A percentile compares a stretch with the other conserved stretches of the same genome.
Conservation (phyloP, 179 eudicot species). For the Dionaea muscipula region DNA sequence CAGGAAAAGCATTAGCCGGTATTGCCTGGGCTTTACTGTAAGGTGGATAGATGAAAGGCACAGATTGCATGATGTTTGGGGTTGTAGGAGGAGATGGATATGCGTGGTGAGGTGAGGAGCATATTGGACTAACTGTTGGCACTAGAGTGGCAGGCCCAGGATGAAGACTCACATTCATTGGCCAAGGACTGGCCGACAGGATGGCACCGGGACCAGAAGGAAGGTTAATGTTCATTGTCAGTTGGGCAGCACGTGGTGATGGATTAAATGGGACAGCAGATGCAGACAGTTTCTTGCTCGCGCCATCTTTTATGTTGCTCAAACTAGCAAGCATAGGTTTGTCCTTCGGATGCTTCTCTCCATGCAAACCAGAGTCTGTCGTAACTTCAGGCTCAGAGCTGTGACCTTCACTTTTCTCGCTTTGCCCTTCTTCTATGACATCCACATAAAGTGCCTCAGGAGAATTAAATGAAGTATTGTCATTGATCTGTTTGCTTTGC, state of each 20-base stretch:
- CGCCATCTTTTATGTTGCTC: conserved; percentile 34
- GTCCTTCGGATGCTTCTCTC: conserved; percentile 28
- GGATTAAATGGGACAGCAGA: conserved; percentile 92
- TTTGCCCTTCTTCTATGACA: conserved; percentile 4
- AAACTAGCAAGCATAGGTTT: conserved; percentile 31
- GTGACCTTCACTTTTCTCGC: conserved; percentile 20
- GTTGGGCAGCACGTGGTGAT: conserved; percentile 44
- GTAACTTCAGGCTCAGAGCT: conserved; percentile 15
- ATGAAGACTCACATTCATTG: conserved; percentile 67
- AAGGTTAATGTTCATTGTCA: conserved; percentile 45
- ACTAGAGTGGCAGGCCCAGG: conserved; percentile 41
- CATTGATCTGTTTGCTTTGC: conserved; percentile 19
- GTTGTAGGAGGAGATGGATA: conserved; percentile 87
- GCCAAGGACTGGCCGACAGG: conserved; percentile 68
- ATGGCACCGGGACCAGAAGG: conserved; percentile 48
- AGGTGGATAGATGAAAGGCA: conserved; percentile 87
- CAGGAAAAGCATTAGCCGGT: conserved; percentile 38
- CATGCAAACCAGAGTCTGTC: conserved; percentile 19
- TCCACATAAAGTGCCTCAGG: conserved; percentile 7
- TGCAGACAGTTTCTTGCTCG: conserved; percentile 78
- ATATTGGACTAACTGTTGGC: conserved; percentile 35
- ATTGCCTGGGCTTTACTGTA: conserved; percentile 58
- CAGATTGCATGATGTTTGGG: conserved; percentile 64
- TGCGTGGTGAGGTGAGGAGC: conserved; percentile 61
- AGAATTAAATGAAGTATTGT: conserved; percentile 22